A percentile compares a stretch with the other conserved stretches of the same genome.
These are phyloP conservation scores for Nothomitra cinnamomea DNA, from an alignment of 2,329 filamentous ascomycete genomes.

Conservation along the genomic window DNA sequence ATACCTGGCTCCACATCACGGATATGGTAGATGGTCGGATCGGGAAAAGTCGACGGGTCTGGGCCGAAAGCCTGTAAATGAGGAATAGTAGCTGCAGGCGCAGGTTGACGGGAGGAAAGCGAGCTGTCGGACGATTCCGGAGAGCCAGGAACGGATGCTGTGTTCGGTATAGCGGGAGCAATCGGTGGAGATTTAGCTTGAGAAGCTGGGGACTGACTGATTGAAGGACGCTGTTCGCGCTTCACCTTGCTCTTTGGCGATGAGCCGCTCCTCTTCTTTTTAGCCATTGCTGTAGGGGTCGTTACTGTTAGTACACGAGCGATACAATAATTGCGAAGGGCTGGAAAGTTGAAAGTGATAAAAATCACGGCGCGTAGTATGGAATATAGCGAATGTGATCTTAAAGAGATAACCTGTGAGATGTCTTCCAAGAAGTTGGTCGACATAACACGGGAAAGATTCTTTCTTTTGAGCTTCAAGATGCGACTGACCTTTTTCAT, in stretches of 20 bases:
- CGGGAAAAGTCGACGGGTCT: slow-evolving; percentile 76
- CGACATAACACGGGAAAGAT: no score
- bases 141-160: slow-evolving; percentile 41
- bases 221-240: slow-evolving; percentile 8
- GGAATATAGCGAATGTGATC: no score
- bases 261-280: background rate
- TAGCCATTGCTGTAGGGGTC: no score
- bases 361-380: no score
- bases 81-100: slow-evolving; percentile 41
- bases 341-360: no score
- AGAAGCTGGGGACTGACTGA: slow-evolving; percentile 13
- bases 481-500: slow-evolving; percentile 31
- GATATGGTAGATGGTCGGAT: slow-evolving; percentile 92
- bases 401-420: no score
- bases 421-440: no score
- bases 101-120: slow-evolving; percentile 39
- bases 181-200: slow-evolving; percentile 9
- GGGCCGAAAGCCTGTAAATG: slow-evolving; percentile 82
- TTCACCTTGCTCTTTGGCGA: slow-evolving; percentile 8
- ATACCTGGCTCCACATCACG: slow-evolving; percentile 56
- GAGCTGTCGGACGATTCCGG: slow-evolving; percentile 43
- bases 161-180: slow-evolving; percentile 28
- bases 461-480: background rate
- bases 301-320: no score
- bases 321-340: no score